A percentile compares a stretch with the other conserved stretches of the same genome.
Conservation (phyloP, 2,329 filamentous ascomycete species). For the Stemphylium lycopersici region DNA sequence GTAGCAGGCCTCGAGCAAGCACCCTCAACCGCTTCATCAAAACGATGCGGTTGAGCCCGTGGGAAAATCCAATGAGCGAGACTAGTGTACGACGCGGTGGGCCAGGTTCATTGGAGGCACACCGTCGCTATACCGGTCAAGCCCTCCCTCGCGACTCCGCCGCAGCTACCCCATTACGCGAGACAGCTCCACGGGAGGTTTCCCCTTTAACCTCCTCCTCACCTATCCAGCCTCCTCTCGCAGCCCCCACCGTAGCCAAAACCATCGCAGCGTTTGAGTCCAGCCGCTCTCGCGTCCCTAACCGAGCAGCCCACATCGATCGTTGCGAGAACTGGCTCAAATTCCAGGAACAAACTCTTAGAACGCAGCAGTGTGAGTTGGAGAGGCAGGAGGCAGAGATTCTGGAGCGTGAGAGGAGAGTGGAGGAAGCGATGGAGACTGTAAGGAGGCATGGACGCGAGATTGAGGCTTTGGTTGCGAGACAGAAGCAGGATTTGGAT, state of each 20-base stretch:
- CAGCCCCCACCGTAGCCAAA: not conserved
- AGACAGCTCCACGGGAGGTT: not conserved
- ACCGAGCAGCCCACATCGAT: not conserved
- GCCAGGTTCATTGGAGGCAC: not conserved
- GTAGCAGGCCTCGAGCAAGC: not conserved
- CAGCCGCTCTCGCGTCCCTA: not conserved
- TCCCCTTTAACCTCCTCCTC: not conserved
- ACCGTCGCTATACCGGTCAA: not conserved
- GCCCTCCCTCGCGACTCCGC: too few species aligned
- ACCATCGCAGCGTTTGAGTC: too few species aligned
- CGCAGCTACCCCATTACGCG: not conserved
- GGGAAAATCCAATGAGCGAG: not conserved
- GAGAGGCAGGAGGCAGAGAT: not conserved
- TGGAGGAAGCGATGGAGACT: not conserved
- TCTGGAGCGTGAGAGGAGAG: not conserved
- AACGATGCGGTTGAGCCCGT: not conserved
- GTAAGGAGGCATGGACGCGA: conserved; percentile 9
- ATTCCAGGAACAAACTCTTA: not conserved
- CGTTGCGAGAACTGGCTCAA: not conserved
- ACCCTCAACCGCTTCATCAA: not conserved
- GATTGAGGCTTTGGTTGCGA: conserved; percentile 3
- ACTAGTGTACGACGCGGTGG: not conserved
- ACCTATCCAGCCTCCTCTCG: not conserved
- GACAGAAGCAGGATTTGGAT: conserved; percentile 8
- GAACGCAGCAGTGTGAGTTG: not conserved